Percentiles rank a stretch among this genome's conserved stretches.
phyloP scores from a whole-genome alignment of 108 stramenopile species.

The Chaetoceros muelleri region DNA sequence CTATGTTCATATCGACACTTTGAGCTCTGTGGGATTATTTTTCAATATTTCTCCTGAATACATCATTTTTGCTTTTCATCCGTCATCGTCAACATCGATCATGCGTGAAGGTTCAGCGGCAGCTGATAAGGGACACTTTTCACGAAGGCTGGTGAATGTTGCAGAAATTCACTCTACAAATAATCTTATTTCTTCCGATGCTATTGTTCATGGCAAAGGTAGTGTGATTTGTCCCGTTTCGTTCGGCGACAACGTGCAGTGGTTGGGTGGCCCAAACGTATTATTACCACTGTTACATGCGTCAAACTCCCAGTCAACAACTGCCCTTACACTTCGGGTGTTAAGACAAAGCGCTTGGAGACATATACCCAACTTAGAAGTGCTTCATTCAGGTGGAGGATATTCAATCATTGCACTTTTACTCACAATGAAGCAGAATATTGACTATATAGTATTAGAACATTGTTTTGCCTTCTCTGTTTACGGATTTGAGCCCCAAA shows the following conservation, averaged over 20 bases:
- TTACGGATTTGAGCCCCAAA: constrained; percentile 55
- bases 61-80: constrained; percentile 65
- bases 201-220: constrained; percentile 53
- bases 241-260: constrained; percentile 81
- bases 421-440: constrained; percentile 61
- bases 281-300: constrained; percentile 70
- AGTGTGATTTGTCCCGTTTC: constrained; percentile 59
- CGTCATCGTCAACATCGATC: constrained; percentile 28
- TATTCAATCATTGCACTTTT: constrained; percentile 71
- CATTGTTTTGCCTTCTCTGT: constrained; percentile 82
- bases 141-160: constrained; percentile 50
- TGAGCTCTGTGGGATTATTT: constrained; percentile 61
- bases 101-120: constrained; percentile 17
- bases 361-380: constrained; percentile 75
- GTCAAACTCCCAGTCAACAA: constrained; percentile 42
- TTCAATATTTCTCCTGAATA: constrained; percentile 58
- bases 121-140: constrained; percentile 28
- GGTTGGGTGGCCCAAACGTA: constrained; percentile 76
- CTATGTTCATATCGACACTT: constrained; percentile 60
- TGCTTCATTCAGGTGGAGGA: constrained; percentile 71
- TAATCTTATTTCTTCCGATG: constrained; percentile 57
- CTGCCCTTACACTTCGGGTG: constrained; percentile 57
- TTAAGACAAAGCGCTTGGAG: constrained; percentile 55
- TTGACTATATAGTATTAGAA: constrained; percentile 64
- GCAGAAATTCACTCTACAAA: constrained; percentile 52